Evolutionary conservation across 306 rosid species (phyloP), one percentile per base, ranked within the genome.

Genomic region (Quercus variabilis): DNA sequence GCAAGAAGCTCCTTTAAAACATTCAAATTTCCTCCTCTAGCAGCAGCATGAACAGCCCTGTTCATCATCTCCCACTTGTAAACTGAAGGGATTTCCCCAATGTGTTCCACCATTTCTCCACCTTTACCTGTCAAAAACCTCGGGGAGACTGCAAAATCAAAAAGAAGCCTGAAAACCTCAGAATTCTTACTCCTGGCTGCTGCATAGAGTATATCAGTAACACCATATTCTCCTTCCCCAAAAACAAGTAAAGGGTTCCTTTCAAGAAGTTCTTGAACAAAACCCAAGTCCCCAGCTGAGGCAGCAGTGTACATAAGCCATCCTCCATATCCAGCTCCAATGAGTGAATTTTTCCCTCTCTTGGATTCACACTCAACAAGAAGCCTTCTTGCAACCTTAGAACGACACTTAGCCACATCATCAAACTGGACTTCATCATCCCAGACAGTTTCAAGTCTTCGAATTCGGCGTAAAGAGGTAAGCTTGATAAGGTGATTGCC

Each of bases 221-320:
- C 89, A 52, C 92, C 94, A 74, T 81, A 90, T 76, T 90, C 94
- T 75, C 94, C 94, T 79, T 90, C 94, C 31, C 94, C 94, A 19
- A 90, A 90, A 78, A 90, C 94, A 25, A 90, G 91, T 60, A 90
- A 86, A 71, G 94, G 90, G 68, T 87, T 90, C 51, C 83, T 81
- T 38, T 80, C 86, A 6, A 90, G 88, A 18, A 90, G 83, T 14
- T 82, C 77, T 54, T 82, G 91, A 75, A 90, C 91, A 76, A 93
- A 95, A 41, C 83, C 80, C 46, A 90, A 75, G 79, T 95, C 96
- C 1, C 98, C 99, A 1, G 99, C 97, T 6, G 99, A 95, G 26
- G 99, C 98, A 38, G 99, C 98, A 2, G 98, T 95, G 91, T 95
- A 95, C 87, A 95, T 91, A 28, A 95, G 86, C 99, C 98, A 95